Conservation (phyloP, 257 asterid species). For the Rehmannia glutinosa region DNA sequence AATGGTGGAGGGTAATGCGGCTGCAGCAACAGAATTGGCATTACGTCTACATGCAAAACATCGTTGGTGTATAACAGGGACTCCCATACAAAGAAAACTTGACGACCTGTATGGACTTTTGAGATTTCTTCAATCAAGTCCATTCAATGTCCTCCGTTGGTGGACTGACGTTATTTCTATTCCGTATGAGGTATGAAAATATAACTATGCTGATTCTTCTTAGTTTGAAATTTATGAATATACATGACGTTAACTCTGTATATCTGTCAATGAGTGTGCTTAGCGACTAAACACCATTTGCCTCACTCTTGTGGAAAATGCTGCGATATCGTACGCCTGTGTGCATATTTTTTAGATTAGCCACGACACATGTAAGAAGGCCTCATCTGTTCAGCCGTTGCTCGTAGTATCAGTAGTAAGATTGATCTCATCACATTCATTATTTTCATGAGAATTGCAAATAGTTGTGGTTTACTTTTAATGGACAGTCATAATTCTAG, state of each 20-base stretch:
- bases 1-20: slow-evolving; percentile 97
- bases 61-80: slow-evolving; percentile 98
- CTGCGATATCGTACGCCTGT: no score
- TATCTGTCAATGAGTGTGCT: neutral
- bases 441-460: neutral
- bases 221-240: neutral
- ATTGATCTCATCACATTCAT: no score
- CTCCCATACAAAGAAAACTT: slow-evolving; percentile 92
- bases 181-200: slow-evolving; percentile 78
- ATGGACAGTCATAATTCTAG: neutral
- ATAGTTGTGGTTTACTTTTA: neutral
- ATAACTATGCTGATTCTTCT: slow-evolving; percentile 9
- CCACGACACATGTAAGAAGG: neutral
- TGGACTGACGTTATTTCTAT: slow-evolving; percentile 84
- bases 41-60: slow-evolving; percentile 78
- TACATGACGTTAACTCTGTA: slow-evolving; percentile 2
- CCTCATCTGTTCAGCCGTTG: neutral
- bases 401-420: no score
- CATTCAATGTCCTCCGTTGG: slow-evolving; percentile 81
- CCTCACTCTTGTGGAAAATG: no score
- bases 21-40: slow-evolving; percentile 91
- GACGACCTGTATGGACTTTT: slow-evolving; percentile 90
- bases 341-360: neutral
- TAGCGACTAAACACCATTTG: neutral
- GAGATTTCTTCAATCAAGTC: slow-evolving; percentile 81